phyloP scores from a whole-genome alignment of 225 moss, liverwort and hornwort species.

The Anthoceros angustus region DNA sequence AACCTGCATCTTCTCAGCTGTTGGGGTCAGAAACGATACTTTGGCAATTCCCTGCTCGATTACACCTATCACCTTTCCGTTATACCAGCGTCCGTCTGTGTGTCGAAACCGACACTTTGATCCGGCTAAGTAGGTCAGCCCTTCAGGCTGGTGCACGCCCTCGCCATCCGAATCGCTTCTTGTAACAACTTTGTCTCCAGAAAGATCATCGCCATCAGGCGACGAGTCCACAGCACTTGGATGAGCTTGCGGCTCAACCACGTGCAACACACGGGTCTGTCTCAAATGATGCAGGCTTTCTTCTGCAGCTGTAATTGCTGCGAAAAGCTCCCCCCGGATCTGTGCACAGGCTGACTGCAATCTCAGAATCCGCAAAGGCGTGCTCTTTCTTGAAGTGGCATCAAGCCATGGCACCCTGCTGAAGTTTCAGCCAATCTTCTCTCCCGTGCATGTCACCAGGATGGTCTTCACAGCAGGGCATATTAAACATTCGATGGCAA shows the following conservation, averaged over 20 bases:
- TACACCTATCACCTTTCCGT: slow-evolving; percentile 41
- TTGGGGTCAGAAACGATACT: slow-evolving; percentile 63
- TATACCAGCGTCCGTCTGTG: slow-evolving; percentile 83
- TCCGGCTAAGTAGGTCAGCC: slow-evolving; percentile 26
- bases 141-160: slow-evolving; percentile 16
- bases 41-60: slow-evolving; percentile 38
- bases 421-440: neutral
- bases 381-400: neutral
- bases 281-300: slow-evolving; percentile 76
- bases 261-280: slow-evolving; percentile 50
- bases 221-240: slow-evolving; percentile 16
- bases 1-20: slow-evolving; percentile 79
- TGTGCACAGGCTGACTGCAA: slow-evolving; percentile 14
- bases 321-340: slow-evolving; percentile 68
- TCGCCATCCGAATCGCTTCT: slow-evolving; percentile 20
- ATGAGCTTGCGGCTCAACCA: slow-evolving; percentile 51
- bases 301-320: slow-evolving; percentile 61
- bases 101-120: slow-evolving; percentile 80
- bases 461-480: neutral
- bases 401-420: neutral
- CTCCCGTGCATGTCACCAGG: neutral
- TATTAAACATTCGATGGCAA: neutral
- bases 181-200: slow-evolving; percentile 4
- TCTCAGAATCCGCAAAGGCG: neutral
- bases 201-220: slow-evolving; percentile 4